These are phyloP conservation scores for Trichoderma sp. DNA, from an alignment of 2,329 filamentous ascomycete genomes.

Conservation along the genomic window DNA sequence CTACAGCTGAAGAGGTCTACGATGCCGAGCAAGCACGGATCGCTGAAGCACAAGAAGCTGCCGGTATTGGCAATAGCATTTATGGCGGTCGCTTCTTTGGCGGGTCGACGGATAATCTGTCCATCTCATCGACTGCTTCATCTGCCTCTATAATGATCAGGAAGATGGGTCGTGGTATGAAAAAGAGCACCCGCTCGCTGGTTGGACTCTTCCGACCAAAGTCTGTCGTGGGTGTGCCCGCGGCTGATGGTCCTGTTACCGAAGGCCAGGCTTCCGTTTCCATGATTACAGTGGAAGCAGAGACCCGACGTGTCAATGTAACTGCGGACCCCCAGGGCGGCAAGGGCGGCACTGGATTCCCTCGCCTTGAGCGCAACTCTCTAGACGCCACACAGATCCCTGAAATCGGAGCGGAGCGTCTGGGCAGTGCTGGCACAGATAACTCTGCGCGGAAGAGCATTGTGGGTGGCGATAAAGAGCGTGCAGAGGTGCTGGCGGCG, in stretches of 20 bases:
- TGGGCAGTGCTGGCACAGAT: conserved; percentile 62
- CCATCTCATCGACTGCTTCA: conserved; percentile 86
- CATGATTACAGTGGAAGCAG: conserved; percentile 94
- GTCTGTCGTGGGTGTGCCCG: conserved; percentile 78
- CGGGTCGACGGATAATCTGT: conserved; percentile 91
- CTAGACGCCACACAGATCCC: conserved; percentile 65
- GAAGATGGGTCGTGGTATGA: conserved; percentile 99
- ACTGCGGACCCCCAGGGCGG: conserved; percentile 70
- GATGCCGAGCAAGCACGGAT: conserved; percentile 92
- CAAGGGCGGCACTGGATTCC: conserved; percentile 77
- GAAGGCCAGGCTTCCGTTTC: conserved; percentile 85
- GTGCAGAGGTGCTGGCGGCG: conserved; percentile 87
- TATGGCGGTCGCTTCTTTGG: conserved; percentile 88
- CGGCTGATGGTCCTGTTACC: conserved; percentile 67
- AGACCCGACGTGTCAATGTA: conserved; percentile 81
- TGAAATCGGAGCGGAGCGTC: conserved; percentile 52
- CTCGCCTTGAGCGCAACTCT: conserved; percentile 81
- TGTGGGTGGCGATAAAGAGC: conserved; percentile 84
- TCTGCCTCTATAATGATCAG: conserved; percentile 92
- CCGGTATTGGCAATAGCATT: conserved; percentile 88
- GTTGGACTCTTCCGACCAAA: conserved; percentile 95
- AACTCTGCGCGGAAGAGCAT: conserved; percentile 81
- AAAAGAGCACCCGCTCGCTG: conserved; percentile 86
- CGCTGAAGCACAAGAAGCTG: conserved; percentile 88
- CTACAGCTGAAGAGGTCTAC: conserved; percentile 64